phyloP scores from a whole-genome alignment of 1,284 basidiomycete genomes.

The Xerocomus amazonicus region DNA sequence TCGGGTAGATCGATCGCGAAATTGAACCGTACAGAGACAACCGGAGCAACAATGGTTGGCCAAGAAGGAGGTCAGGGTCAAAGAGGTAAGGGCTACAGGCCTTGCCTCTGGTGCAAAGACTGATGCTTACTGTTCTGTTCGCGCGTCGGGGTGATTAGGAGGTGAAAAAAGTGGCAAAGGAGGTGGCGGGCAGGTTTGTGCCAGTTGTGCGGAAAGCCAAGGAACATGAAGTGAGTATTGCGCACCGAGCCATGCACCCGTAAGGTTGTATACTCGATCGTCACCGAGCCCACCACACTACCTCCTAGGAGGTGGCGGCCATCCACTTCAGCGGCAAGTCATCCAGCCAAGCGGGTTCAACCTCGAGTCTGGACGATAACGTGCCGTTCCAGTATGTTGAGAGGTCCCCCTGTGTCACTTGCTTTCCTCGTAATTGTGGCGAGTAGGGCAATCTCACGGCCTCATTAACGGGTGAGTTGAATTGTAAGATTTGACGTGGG shows the following conservation, averaged over 20 bases:
- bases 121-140: background rate
- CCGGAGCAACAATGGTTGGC: conserved; percentile 16
- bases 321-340: too few relatives aligned
- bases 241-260: background rate
- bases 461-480: too few relatives aligned
- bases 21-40: conserved; percentile 22
- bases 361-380: too few relatives aligned
- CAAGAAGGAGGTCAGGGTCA: background rate
- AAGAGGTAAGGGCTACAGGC: conserved; percentile 8
- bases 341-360: too few relatives aligned
- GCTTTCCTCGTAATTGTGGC: too few relatives aligned
- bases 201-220: conserved; percentile 7
- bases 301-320: too few relatives aligned
- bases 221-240: conserved; percentile 6
- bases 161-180: conserved; percentile 4
- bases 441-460: too few relatives aligned
- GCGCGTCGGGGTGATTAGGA: background rate
- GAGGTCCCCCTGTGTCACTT: too few relatives aligned
- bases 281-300: too few relatives aligned
- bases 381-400: too few relatives aligned
- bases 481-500: too few relatives aligned
- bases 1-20: conserved; percentile 19
- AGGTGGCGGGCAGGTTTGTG: background rate
- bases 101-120: background rate
- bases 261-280: too few relatives aligned